These are phyloP conservation scores for Lumnitzera littorea DNA, from an alignment of 345 rosid species.

Conservation along the genomic window DNA sequence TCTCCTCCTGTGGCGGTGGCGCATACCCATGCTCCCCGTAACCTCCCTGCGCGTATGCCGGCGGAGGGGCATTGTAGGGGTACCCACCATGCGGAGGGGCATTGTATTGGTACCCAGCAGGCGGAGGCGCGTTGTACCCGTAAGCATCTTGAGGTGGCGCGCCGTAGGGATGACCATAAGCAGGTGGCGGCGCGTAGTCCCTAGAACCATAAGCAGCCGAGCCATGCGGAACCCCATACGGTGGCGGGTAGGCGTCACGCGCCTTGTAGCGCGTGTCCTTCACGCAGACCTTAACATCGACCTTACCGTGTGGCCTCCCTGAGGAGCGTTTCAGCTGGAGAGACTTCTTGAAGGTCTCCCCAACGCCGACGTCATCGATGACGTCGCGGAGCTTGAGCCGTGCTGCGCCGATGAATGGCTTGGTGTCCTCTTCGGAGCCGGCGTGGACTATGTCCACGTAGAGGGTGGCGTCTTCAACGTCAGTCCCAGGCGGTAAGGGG, in stretches of 20 bases:
- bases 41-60: constrained; percentile 18
- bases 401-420: constrained; percentile 76
- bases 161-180: constrained; percentile 14
- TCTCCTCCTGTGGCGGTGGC: constrained; percentile 22
- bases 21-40: constrained; percentile 15
- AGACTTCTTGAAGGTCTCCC: constrained; percentile 20
- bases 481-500: constrained; percentile 30
- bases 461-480: constrained; percentile 34
- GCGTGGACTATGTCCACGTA: constrained; percentile 68
- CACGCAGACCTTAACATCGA: constrained; percentile 46
- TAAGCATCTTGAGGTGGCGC: constrained; percentile 20
- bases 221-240: constrained; percentile 33
- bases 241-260: constrained; percentile 20
- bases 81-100: constrained; percentile 26
- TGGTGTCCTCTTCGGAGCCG: constrained; percentile 56
- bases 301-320: constrained; percentile 81
- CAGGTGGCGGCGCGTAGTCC: constrained; percentile 17
- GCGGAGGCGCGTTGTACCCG: constrained; percentile 3
- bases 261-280: constrained; percentile 28
- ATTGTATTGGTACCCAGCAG: constrained; percentile 22
- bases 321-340: constrained; percentile 81
- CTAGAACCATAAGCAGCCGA: constrained; percentile 28
- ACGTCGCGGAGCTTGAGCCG: constrained; percentile 54
- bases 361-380: constrained; percentile 46
- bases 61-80: constrained; percentile 26